These are phyloP conservation scores for Penicillium flavigenum DNA, from an alignment of 495 filamentous ascomycete species.

Conservation along the genomic window DNA sequence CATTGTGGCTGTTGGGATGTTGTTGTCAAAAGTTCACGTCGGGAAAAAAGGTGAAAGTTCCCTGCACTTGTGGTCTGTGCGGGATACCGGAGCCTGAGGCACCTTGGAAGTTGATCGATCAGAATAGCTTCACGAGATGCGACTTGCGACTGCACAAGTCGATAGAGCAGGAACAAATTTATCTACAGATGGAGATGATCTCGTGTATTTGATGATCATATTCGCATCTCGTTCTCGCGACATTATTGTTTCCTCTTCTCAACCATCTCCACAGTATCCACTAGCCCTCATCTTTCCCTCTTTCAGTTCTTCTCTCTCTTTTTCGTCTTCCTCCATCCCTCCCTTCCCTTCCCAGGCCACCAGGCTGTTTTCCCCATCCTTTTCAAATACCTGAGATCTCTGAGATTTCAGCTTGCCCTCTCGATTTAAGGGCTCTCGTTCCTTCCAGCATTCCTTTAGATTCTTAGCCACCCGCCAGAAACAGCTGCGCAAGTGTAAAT, in stretches of 20 bases:
- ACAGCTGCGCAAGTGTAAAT: conserved; percentile 9
- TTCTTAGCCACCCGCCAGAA: neutral
- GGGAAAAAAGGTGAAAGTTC: conserved; percentile 37
- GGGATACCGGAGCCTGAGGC: conserved; percentile 28
- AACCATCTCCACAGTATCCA: conserved; percentile 40
- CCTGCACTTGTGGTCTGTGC: conserved; percentile 27
- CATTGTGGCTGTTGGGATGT: conserved; percentile 42
- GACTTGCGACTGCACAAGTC: conserved; percentile 1
- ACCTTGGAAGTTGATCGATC: conserved; percentile 12
- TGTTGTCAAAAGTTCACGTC: conserved; percentile 16
- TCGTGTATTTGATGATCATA: neutral
- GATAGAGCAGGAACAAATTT: neutral
- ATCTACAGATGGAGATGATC: neutral
- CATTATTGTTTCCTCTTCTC: conserved; percentile 12
- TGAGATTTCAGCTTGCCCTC: conserved; percentile 7
- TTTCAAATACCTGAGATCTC: neutral
- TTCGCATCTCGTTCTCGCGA: conserved; percentile 1
- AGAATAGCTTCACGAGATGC: conserved; percentile 13
- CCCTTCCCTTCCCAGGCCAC: conserved; percentile 23
- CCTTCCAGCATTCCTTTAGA: conserved; percentile 5
- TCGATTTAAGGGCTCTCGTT: neutral
- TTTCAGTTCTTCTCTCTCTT: conserved; percentile 25
- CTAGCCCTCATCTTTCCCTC: conserved; percentile 35
- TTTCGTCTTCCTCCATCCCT: conserved; percentile 24
- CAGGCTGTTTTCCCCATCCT: conserved; percentile 24